Evolutionary conservation across 2,329 filamentous ascomycete genomes (phyloP).

Genomic region (Fusarium sp.): DNA sequence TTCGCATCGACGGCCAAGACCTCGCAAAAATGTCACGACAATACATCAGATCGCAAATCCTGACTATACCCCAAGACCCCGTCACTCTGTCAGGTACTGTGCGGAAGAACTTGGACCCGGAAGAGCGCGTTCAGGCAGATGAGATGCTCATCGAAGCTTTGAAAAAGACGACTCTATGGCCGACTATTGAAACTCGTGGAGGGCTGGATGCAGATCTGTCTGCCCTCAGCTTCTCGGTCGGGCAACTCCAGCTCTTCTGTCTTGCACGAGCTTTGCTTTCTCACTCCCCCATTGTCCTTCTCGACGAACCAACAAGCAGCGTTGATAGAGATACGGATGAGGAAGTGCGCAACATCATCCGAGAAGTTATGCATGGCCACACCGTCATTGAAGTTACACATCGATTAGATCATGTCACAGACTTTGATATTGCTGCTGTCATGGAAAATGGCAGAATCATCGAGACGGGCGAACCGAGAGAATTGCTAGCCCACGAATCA

Average conservation of each 20-base stretch:
- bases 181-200: conserved; percentile 50
- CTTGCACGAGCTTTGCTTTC: conserved; percentile 58
- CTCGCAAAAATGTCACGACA: conserved; percentile 55
- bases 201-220: conserved; percentile 53
- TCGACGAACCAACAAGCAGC: conserved; percentile 50
- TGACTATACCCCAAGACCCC: conserved; percentile 62
- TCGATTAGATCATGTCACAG: conserved; percentile 43
- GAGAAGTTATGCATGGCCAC: conserved; percentile 33
- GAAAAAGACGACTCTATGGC: conserved; percentile 56
- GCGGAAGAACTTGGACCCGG: conserved; percentile 60
- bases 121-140: conserved; percentile 47
- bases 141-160: conserved; percentile 56
- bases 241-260: conserved; percentile 61
- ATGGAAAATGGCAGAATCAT: conserved; percentile 45
- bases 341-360: conserved; percentile 40
- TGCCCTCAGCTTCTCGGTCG: conserved; percentile 53
- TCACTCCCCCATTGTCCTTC: conserved; percentile 45
- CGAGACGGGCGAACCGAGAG: conserved; percentile 43
- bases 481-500: conserved; percentile 33
- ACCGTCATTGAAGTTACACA: conserved; percentile 49
- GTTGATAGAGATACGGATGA: conserved; percentile 47
- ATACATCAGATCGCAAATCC: conserved; percentile 56
- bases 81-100: conserved; percentile 59
- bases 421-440: conserved; percentile 46
- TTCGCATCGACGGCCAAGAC: conserved; percentile 58